Evolutionary conservation across 805 yeast genomes (phyloP), one percentile per base, ranked within the genome.

Genomic region (Kluyveromyces lactis): DNA sequence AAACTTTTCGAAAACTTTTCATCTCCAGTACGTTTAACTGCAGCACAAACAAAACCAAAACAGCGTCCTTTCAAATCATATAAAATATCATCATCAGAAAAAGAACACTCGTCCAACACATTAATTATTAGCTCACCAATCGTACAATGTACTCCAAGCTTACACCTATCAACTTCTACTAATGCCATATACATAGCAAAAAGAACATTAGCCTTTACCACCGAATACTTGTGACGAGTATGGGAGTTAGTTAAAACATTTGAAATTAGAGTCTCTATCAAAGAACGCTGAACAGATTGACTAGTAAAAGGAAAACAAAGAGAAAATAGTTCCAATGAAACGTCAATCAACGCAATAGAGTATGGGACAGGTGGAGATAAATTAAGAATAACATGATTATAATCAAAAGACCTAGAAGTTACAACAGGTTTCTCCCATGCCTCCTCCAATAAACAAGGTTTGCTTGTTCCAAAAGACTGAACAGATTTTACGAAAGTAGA

Each of bases 261-360:
- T 3, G 80, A 66, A 47, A 87, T 72, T 45, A 92, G 60, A 39
- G 79, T 84, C 51, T 90, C 97, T 16, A 92, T 60, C n/a, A 92
- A 68, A 1, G 97, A 86, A 42, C 81, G 79, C 52, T 90, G 97
- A 39, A 92, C 82, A 45, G 86, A 84, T 4, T 75, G 62, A 6
- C 89, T 76, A 48, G 90, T 71, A 42, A 69, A 66, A 0, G 94
- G 85, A 47, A 90, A 81, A 1, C 82, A 68, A 7, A 72, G 53
- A 4, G 84, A 76, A 53, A 87, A 85, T 1, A 89, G 67, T 43
- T 81, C 86, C 52, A 90, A 77, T 0, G 96, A 80, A 2, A 73
- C 55, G 60, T 90, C 95, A n/a, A 86, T 72, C 2, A 84, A 61
- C 37, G 76, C 64, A 0, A 77, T 73, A 2, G 68, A 64, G 3